Evolutionary conservation across 306 rosid genomes (phyloP), one percentile per base, ranked within the genome.

Genomic region (Fagus crenata): DNA sequence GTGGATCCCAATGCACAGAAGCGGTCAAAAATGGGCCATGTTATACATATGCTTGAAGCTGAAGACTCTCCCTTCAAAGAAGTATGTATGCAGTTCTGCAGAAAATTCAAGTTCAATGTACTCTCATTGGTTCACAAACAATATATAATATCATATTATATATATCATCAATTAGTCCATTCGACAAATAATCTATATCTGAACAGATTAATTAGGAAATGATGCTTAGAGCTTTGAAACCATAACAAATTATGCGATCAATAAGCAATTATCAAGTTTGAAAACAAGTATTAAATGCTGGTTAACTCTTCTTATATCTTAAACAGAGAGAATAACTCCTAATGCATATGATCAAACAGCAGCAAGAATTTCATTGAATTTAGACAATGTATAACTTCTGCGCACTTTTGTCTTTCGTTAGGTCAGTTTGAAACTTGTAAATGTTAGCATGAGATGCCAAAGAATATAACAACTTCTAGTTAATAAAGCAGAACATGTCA

Each of bases 1-100:
- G 91, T 89, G 14, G 98, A 93, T 53, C 96, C 96, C 68, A 88
- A 87, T 81, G 91, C 96, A 60, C 92, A 83, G 64, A 90, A 93
- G 80, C 84, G 97, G 64, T 97, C 98, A 37, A 91, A 87, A 80
- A 89, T 93, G 97, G 97, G 97, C 60, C 97, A 91, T 72, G 86
- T 93, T 39, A 91, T 93, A 72, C 96, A 91, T 84, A 93, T 93
- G 97, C 98, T 91, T 71, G 98, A 93, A 89, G 93, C 98, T 49
- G 97, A 91, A 81, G 98, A 88, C 70, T 73, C 87, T 64, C 89
- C 88, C 54, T 87, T 84, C 81, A 89, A 85, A 87, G 91, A 87
- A 84, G 98, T 93, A 91, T 17, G 87, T 65, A 58, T 67, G 77
- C 61, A 31, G n/a, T 76, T 81, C 68, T 61, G 32, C 65, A 77